Base-by-base conservation (phyloP, 2,329 filamentous ascomycete species). In the Sclerotiophoma versabilis region DNA sequence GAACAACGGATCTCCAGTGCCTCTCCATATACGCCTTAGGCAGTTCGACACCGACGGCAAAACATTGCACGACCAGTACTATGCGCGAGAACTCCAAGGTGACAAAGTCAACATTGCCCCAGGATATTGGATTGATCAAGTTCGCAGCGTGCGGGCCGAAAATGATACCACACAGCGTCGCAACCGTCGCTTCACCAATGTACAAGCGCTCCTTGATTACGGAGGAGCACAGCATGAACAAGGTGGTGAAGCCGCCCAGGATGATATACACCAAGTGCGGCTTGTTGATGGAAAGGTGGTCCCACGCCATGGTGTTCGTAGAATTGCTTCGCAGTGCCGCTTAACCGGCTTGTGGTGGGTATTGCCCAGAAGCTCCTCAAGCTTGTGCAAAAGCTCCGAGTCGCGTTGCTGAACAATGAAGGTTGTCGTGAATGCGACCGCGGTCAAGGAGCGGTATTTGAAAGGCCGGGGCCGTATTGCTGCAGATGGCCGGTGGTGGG, bases 201-300 rank as follows among this genome's bases (percentile, higher is more conserved):
- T 99, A 99, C 71, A 98, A 84, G 75, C 91, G 90, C 82, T 99
- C 95, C 82, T 99, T 99, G 80, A 99, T 96, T 72, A 98, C 87
- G 49, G 96, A 92, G 56, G 95, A 99, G 77, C 92, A 96, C 56
- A 99, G 83, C 95, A 99, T 99, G 80, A 99, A 99, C 68, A 99
- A 81, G 57, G 90, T 92, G 65, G 95, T 99, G 80, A 99, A 99
- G 75, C 93, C 95, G 70, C 95, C 95, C 51, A 99, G 82, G 78
- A 99, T 97, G 78, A 98, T 92, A 78, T 99, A 99, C 63, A 96
- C 95, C 91, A 98, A 78, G 82, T 99, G 95, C 69, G 95, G 91
- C 82, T 89, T 90, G 78, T 96, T 97, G 80, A 98, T 88, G 58
- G 87, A 87, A 47, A 93, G 83, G 65, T 93, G 89, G 41, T 88